A percentile compares a stretch with the other conserved stretches of the same genome.
phyloP scores from a whole-genome alignment of 2,329 filamentous ascomycete species.

The Microdochium nivale region DNA sequence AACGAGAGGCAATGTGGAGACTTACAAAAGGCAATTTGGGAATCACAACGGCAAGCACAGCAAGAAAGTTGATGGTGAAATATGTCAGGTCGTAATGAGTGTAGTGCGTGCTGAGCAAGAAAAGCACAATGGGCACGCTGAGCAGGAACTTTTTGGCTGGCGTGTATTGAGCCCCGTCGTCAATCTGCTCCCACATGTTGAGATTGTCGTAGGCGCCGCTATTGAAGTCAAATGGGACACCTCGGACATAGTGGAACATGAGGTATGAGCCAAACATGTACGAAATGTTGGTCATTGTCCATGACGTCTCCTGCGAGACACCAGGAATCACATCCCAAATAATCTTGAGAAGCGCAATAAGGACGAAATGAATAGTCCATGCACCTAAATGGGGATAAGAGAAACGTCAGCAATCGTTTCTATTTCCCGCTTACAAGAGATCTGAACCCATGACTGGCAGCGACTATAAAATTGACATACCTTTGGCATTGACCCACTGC shows the following conservation, averaged over 20 bases:
- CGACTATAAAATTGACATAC: constrained; percentile 41
- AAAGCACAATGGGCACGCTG: constrained; percentile 86
- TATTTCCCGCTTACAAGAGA: too few relatives aligned
- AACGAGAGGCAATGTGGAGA: constrained; percentile 13
- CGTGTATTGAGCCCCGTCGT: constrained; percentile 97
- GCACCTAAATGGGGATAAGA: constrained; percentile 53
- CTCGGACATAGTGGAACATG: constrained; percentile 99
- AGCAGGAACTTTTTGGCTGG: constrained; percentile 97
- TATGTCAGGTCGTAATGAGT: constrained; percentile 96
- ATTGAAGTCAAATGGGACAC: constrained; percentile 98
- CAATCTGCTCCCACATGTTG: constrained; percentile 99
- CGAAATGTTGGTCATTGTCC: constrained; percentile 96
- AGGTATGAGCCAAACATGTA: constrained; percentile 99
- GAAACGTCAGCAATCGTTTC: constrained; percentile 5
- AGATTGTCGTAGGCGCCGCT: constrained; percentile 97
- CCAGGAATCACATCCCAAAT: constrained; percentile 95
- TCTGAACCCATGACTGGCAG: constrained; percentile 2
- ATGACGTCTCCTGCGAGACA: constrained; percentile 95
- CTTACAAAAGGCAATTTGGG: constrained; percentile 92
- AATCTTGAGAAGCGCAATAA: constrained; percentile 88
- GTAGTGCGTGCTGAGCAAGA: constrained; percentile 96
- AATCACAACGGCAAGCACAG: constrained; percentile 85
- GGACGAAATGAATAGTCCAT: constrained; percentile 93
- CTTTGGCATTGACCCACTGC: constrained; percentile 99
- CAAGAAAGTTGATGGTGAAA: constrained; percentile 94